These are phyloP conservation scores for Whalleya microplaca DNA, from an alignment of 2,329 filamentous ascomycete species.

Conservation along the genomic window DNA sequence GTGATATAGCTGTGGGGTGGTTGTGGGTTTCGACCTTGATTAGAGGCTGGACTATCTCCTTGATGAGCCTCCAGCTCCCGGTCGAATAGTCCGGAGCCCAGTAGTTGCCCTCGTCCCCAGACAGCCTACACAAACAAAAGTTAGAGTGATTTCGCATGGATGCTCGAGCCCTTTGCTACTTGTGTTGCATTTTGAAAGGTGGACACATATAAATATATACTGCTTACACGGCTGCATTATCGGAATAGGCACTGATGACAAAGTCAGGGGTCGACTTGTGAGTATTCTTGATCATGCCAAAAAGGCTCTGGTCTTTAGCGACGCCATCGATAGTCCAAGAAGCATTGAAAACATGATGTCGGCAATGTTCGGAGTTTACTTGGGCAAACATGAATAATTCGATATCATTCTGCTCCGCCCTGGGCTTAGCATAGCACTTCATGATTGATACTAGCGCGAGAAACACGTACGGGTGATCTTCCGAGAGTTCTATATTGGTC, in stretches of 20 bases:
- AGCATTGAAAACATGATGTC: conserved; percentile 73
- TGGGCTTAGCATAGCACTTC: neutral
- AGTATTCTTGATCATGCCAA: conserved; percentile 95
- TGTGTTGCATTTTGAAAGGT: neutral
- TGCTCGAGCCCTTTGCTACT: neutral
- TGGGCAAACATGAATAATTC: conserved; percentile 99
- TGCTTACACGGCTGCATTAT: conserved; percentile 83
- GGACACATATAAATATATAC: neutral
- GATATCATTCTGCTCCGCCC: conserved; percentile 66
- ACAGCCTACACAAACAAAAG: conserved; percentile 42
- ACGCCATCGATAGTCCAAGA: conserved; percentile 92
- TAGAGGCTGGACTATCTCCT: conserved; percentile 84
- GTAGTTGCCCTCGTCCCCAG: conserved; percentile 70
- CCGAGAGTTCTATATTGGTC: conserved; percentile 71
- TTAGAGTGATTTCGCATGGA: neutral
- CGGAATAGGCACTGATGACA: conserved; percentile 92
- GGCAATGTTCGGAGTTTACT: conserved; percentile 88
- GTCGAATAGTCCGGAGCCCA: conserved; percentile 89
- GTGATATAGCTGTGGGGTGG: conserved; percentile 37
- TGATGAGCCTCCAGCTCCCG: conserved; percentile 83
- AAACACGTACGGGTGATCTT: conserved; percentile 45
- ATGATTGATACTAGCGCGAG: neutral
- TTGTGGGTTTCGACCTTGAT: conserved; percentile 91
- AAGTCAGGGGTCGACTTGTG: conserved; percentile 78
- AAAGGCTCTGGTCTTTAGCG: conserved; percentile 77